Percentiles rank a stretch among this genome's conserved stretches.
These are phyloP conservation scores for Mitragyna speciosa DNA, from an alignment of 257 asterid species.

Conservation along the genomic window DNA sequence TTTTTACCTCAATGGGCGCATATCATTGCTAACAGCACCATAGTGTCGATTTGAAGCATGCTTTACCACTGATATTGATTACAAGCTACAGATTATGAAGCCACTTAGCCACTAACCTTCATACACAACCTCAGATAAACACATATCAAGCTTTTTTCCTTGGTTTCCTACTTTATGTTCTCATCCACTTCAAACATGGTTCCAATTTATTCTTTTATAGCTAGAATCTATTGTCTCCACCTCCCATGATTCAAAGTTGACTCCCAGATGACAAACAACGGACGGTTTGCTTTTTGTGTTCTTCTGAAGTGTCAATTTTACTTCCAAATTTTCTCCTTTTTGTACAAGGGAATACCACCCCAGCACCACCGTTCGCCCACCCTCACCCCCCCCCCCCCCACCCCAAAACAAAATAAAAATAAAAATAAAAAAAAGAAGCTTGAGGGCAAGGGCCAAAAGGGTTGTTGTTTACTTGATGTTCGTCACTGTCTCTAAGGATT, in stretches of 20 bases:
- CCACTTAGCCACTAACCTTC: too few species aligned
- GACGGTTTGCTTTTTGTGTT: neutral
- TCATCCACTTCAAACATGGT: neutral
- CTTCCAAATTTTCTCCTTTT: neutral
- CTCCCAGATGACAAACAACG: neutral
- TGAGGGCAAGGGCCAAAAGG: neutral
- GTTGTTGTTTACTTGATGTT: constrained; percentile 1
- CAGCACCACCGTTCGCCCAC: too few species aligned
- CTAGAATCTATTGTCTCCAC: constrained; percentile 6
- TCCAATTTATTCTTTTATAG: neutral
- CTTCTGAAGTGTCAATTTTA: constrained; percentile 1
- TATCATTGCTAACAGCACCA: constrained; percentile 3
- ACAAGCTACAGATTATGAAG: neutral
- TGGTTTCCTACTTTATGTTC: neutral
- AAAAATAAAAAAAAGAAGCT: too few species aligned
- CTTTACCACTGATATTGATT: neutral
- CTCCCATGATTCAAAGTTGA: constrained; percentile 5
- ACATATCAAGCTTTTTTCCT: neutral
- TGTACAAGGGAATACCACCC: neutral
- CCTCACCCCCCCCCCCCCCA: too few species aligned
- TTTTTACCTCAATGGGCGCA: neutral
- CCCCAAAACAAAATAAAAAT: too few species aligned
- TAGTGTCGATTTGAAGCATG: neutral
- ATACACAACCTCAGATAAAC: neutral
- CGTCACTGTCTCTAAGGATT: neutral